Conservation (phyloP, 2,329 filamentous ascomycete species). For the Venturia effusa region DNA sequence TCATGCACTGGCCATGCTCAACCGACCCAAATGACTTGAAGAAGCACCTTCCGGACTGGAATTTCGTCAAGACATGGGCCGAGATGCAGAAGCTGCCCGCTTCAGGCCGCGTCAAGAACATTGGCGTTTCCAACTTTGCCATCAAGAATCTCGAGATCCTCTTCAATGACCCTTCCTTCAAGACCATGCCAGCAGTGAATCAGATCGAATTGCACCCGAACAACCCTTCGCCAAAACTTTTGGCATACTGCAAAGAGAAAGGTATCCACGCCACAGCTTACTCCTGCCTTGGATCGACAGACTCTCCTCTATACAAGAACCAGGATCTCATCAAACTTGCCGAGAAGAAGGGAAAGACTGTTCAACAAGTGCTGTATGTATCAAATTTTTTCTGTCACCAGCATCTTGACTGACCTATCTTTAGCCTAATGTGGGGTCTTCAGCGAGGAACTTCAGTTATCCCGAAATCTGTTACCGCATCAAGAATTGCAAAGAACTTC, state of each 20-base stretch:
- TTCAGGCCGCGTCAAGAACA: constrained; percentile 64
- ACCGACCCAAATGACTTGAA: constrained; percentile 10
- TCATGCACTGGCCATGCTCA: constrained; percentile 38
- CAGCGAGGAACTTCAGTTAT: constrained; percentile 75
- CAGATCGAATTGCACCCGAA: constrained; percentile 75
- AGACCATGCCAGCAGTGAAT: constrained; percentile 60
- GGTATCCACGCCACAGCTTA: constrained; percentile 67
- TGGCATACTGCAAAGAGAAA: constrained; percentile 61
- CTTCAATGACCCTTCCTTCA: constrained; percentile 52
- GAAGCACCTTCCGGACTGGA: constrained; percentile 4
- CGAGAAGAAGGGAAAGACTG: constrained; percentile 52
- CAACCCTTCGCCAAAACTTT: constrained; percentile 69
- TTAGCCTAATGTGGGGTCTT: constrained; percentile 61
- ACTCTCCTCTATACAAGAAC: constrained; percentile 61
- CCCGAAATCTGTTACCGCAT: constrained; percentile 68
- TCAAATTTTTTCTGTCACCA: background rate
- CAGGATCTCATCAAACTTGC: constrained; percentile 51
- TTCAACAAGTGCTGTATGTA: constrained; percentile 57
- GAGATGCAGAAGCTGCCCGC: constrained; percentile 60
- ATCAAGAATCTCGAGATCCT: constrained; percentile 68
- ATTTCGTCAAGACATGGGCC: constrained; percentile 27
- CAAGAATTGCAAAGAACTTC: constrained; percentile 66
- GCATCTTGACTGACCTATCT: background rate
- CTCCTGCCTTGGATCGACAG: constrained; percentile 60
- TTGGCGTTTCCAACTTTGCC: constrained; percentile 79